A percentile compares a stretch with the other conserved stretches of the same genome.
phyloP scores from a whole-genome alignment of 2,329 filamentous ascomycete genomes.

The Drechslerella stenobrocha region DNA sequence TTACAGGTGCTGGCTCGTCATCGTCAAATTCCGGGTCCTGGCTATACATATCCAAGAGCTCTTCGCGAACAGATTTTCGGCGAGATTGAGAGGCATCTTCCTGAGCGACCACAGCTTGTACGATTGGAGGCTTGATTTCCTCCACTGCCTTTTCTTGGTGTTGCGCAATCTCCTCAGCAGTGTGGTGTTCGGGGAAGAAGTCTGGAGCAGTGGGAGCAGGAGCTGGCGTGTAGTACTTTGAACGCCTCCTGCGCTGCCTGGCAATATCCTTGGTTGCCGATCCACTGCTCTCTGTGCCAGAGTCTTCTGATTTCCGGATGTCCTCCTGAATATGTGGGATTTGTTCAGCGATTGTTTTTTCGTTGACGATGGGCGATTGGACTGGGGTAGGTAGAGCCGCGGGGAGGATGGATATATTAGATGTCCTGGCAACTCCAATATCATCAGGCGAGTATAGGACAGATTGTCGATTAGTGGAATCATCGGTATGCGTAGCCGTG shows the following conservation, averaged over 20 bases:
- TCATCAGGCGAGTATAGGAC: slow-evolving; percentile 46
- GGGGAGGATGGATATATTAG: slow-evolving; percentile 53
- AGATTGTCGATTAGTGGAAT: slow-evolving; percentile 15
- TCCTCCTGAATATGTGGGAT: slow-evolving; percentile 2
- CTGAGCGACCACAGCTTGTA: slow-evolving; percentile 6
- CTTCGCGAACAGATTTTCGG: slow-evolving; percentile 39
- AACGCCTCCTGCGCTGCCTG: slow-evolving; percentile 30
- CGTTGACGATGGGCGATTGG: slow-evolving; percentile 26
- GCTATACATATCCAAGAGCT: slow-evolving; percentile 40
- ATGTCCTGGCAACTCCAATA: slow-evolving; percentile 58
- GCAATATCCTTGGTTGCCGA: slow-evolving; percentile 35
- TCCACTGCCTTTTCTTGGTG: slow-evolving; percentile 5
- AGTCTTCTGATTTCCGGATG: slow-evolving; percentile 22
- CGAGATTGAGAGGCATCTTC: slow-evolving; percentile 13
- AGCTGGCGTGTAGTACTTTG: slow-evolving; percentile 42
- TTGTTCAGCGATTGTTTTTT: slow-evolving; percentile 10
- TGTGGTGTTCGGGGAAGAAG: slow-evolving; percentile 38
- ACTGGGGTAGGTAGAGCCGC: slow-evolving; percentile 33
- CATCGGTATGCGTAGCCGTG: slow-evolving; percentile 12
- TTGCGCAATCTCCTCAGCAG: slow-evolving; percentile 23
- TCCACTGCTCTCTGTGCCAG: slow-evolving; percentile 16
- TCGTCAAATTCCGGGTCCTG: slow-evolving; percentile 38
- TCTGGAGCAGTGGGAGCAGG: slow-evolving; percentile 35
- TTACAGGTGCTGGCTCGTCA: slow-evolving; percentile 36
- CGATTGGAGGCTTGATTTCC: slow-evolving; percentile 5